Evolutionary conservation across 2,329 filamentous ascomycete species (phyloP).

Genomic region (Aspergillus latus): DNA sequence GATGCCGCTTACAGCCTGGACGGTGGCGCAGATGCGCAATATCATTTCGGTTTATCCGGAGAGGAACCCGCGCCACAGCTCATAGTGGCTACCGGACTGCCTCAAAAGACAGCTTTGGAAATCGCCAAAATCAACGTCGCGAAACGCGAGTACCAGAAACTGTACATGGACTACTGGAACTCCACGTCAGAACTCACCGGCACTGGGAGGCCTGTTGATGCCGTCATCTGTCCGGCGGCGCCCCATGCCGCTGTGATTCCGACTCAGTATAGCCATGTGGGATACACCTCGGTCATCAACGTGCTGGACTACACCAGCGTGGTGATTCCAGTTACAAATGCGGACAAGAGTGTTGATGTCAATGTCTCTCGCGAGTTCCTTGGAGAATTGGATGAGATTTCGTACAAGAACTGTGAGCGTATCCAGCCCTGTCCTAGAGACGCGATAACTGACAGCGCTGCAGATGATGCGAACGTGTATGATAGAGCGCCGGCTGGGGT

Average conservation of each 20-base stretch:
- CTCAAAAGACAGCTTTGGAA: conserved; percentile 43
- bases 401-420: conserved; percentile 52
- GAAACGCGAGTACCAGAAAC: conserved; percentile 57
- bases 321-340: conserved; percentile 57
- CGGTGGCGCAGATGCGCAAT: conserved; percentile 53
- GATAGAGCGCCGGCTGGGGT: conserved; percentile 50
- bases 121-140: conserved; percentile 53
- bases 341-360: conserved; percentile 52
- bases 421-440: not conserved
- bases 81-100: conserved; percentile 32
- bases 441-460: not conserved
- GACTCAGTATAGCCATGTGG: conserved; percentile 47
- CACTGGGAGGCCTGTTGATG: conserved; percentile 56
- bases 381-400: conserved; percentile 45
- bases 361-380: conserved; percentile 39
- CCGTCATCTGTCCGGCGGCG: conserved; percentile 44
- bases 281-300: conserved; percentile 52
- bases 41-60: conserved; percentile 55
- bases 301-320: conserved; percentile 57
- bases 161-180: conserved; percentile 66
- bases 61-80: conserved; percentile 52
- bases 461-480: conserved; percentile 52
- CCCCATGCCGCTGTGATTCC: conserved; percentile 45
- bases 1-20: conserved; percentile 37
- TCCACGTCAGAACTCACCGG: conserved; percentile 52